Evolutionary conservation across 305 asterid genomes (phyloP), one percentile per base, ranked within the genome.

Genomic region (Fraxinus sp.): DNA sequence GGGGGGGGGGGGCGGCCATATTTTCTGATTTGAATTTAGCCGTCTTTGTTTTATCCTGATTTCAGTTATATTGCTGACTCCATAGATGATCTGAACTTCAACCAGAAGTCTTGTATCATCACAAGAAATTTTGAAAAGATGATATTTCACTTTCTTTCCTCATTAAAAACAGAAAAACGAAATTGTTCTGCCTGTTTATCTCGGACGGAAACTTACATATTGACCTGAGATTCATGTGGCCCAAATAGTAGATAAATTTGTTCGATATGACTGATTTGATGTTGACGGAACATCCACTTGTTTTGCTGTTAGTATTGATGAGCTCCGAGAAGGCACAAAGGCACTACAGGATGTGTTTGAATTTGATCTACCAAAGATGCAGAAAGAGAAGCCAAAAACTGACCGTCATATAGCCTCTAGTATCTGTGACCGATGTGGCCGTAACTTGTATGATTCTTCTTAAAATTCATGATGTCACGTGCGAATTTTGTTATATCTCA

Each of bases 391-490:
- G 89, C 91, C 91, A 10, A 46, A 73, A 18, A 78, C 81, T 1
- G 75, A 77, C 49, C 80, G 89, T 36, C 90, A 82, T 77, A n/a
- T 88, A 20, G 64, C 82, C 71, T 81, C 89, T 52, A 76, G 78
- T 18, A 79, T 79, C 32, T 95, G 98, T 49, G 98, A 95, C 80
- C 91, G 95, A 10, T 92, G 95, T 73, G 97, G 97, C 35, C 96
- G 98, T 52, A 78, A 87, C 87, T 78, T 87, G 88, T 89, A 90
- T 11, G 88, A 37, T 49, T 88, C 94, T 82, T 79, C 89, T 3
- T 87, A 82, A 79, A 44, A 35, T 77, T 77, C 9, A 36, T 35
- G 35, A 30, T 30, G 24, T 83, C 32, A 8, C 16, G 16, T 41
- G 20, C 32, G 10, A 13, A 30, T 64, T 7, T 22, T 62, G 72